These are phyloP conservation scores for Porcisia hertigi DNA, from an alignment of 208 protist genomes.

Conservation along the genomic window DNA sequence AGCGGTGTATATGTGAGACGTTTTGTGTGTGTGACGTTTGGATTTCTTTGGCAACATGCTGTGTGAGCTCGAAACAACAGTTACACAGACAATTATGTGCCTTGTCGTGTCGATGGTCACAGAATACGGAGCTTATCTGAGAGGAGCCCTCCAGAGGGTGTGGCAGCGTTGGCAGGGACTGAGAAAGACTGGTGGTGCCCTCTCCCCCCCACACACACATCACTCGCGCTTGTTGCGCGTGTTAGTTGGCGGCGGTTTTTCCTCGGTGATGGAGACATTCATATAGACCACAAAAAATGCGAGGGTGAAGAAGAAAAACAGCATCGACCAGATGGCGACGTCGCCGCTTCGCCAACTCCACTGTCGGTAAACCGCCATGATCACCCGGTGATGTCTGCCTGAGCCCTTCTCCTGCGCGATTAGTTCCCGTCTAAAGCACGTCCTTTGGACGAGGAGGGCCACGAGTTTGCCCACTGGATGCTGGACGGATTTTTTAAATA, in stretches of 20 bases:
- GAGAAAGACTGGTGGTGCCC: neutral
- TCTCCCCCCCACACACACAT: too few relatives aligned
- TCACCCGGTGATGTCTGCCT: too few relatives aligned
- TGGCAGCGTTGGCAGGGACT: neutral
- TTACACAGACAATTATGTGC: neutral
- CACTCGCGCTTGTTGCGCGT: conserved; percentile 13
- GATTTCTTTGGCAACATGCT: too few relatives aligned
- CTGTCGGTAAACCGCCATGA: conserved; percentile 11
- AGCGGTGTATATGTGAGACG: too few relatives aligned
- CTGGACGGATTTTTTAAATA: neutral
- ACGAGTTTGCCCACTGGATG: neutral
- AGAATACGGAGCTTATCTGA: neutral
- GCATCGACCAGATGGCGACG: conserved; percentile 36
- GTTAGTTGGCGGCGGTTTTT: neutral
- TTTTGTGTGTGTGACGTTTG: neutral
- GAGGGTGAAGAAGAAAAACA: conserved; percentile 35
- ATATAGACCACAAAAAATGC: conserved; percentile 26
- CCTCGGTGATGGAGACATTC: conserved; percentile 23
- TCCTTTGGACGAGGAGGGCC: neutral
- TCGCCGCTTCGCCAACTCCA: conserved; percentile 33
- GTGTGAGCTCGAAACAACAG: neutral
- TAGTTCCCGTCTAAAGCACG: too few relatives aligned
- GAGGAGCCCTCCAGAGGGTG: neutral
- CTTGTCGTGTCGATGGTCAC: neutral
- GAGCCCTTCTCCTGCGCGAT: neutral